Percentiles rank a stretch among this genome's conserved stretches.
Evolutionary conservation across 2,329 filamentous ascomycete species (phyloP).

Genomic region (Trichoderma polysporum): DNA sequence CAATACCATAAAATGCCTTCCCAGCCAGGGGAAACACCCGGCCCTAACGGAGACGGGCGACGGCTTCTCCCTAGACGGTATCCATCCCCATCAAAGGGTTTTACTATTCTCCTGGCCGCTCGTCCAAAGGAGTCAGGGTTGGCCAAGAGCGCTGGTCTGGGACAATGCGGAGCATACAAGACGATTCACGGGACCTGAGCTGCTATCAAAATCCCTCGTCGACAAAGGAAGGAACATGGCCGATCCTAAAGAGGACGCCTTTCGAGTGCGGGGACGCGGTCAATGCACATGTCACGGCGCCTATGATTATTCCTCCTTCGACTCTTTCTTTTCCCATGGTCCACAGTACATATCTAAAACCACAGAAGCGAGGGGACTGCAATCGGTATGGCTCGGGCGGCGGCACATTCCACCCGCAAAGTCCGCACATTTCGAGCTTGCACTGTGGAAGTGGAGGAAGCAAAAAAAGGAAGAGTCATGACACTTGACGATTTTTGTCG

Average conservation of each 20-base stretch:
- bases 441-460: constrained; percentile 19
- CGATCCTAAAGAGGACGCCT: constrained; percentile 2
- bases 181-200: constrained; percentile 4
- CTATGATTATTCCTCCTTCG: background rate
- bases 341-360: constrained; percentile 11
- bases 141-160: background rate
- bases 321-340: background rate
- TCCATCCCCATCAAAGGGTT: constrained; percentile 8
- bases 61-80: constrained; percentile 22
- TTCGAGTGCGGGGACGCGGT: constrained; percentile 9
- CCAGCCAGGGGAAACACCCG: constrained; percentile 28
- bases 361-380: constrained; percentile 7
- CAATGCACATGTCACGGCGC: constrained; percentile 1
- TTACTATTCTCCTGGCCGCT: background rate
- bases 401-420: constrained; percentile 19
- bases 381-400: constrained; percentile 12
- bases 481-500: background rate
- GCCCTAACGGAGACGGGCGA: constrained; percentile 17
- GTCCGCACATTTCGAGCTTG: constrained; percentile 8
- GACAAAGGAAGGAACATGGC: background rate
- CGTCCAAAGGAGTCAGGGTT: background rate
- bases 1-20: constrained; percentile 15
- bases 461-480: background rate
- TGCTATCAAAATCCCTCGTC: constrained; percentile 19
- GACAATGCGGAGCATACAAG: constrained; percentile 11